Evolutionary conservation across 257 asterid species (phyloP).

Genomic region (Schizonepeta tenuifolia): DNA sequence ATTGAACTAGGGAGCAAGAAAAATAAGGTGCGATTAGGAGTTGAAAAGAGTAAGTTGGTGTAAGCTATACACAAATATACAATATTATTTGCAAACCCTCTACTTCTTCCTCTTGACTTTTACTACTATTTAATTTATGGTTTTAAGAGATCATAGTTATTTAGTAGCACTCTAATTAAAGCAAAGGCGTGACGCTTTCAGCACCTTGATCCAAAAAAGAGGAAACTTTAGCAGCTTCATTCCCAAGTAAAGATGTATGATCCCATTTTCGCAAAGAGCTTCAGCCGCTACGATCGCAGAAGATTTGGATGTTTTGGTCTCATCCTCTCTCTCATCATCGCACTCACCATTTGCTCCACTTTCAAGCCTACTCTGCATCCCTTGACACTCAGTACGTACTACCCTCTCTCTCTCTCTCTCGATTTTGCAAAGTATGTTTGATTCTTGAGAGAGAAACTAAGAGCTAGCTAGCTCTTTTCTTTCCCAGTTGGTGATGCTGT

Average conservation of each 20-base stretch:
- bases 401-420: neutral
- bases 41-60: conserved; percentile 27
- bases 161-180: conserved; percentile 26
- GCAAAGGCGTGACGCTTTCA: conserved; percentile 35
- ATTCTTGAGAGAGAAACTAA: neutral
- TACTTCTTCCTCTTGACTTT: conserved; percentile 33
- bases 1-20: conserved; percentile 4
- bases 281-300: conserved; percentile 55
- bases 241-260: conserved; percentile 55
- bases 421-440: too few species aligned
- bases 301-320: conserved; percentile 53
- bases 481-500: conserved; percentile 49
- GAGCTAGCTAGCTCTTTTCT: neutral
- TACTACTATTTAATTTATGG: neutral
- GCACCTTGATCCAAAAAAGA: conserved; percentile 18
- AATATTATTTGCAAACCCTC: conserved; percentile 25
- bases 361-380: conserved; percentile 52
- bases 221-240: conserved; percentile 8
- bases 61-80: neutral
- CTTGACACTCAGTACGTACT: conserved; percentile 48
- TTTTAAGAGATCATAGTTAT: neutral
- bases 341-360: conserved; percentile 43
- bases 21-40: conserved; percentile 1
- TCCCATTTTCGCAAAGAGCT: conserved; percentile 69
- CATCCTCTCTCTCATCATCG: conserved; percentile 41